Base-by-base conservation (phyloP, 164 flowering plant genomes). In the Piper betle region DNA sequence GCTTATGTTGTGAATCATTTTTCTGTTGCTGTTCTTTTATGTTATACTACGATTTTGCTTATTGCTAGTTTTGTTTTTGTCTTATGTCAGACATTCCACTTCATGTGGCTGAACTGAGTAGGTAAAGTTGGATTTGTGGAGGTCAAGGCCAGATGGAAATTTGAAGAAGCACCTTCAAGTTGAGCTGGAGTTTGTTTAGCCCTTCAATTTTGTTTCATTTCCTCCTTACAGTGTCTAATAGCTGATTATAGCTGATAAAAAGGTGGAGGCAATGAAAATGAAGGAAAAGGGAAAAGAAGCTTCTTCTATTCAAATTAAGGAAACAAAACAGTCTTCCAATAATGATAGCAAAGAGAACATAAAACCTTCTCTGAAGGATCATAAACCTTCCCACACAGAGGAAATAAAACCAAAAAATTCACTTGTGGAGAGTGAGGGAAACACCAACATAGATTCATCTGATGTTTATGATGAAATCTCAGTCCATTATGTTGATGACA, bases 401-500 rank as follows among this genome's bases (percentile, higher is more conserved):
- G 77, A 64, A 64, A 62, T 18, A 17, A 69, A 70, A 20, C 60
- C 58, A 56, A 79, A 73, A 69, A 65, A 66, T 62, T 65, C 71
- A 20, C 39, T 64, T 65, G 57, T 69, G 57, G 79, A 64, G 62
- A 78, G 80, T 68, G 80, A 81, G 65, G 64, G 65, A 4, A 80
- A 75, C 38, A 37, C 66, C 57, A 74, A 71, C 52, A 59, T 69
- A 37, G 79, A 83, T 68, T 58, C 76, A 48, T 55, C 79, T 66
- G 80, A 82, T 68, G 78, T 76, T 79, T 72, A 74, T 70, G 78
- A 80, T 66, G 69, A 73, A 53, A 17, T 76, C 72, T 79, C 68
- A 73, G 64, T 77, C 74, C 74, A 77, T 77, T 77, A 72, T 66
- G 72, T 74, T 64, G 86, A 81, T 80, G 80, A 77, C 67, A 74